Evolutionary conservation across 2,329 filamentous ascomycete genomes (phyloP).

Genomic region (Coleophoma eucalyptorum): DNA sequence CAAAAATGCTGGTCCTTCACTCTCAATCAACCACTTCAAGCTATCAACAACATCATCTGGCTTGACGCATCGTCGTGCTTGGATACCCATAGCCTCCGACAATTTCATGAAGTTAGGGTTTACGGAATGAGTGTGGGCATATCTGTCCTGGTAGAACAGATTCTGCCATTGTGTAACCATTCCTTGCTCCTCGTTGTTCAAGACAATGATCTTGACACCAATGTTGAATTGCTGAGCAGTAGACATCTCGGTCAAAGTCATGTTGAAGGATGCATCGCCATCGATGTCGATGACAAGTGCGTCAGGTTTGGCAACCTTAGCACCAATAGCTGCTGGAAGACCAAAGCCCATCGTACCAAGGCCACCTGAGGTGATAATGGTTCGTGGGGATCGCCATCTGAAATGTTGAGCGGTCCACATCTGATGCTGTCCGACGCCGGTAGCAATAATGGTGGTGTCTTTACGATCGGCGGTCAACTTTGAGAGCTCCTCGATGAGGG

Average conservation of each 20-base stretch:
- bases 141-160: slow-evolving; percentile 94
- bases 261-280: slow-evolving; percentile 97
- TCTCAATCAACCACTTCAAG: slow-evolving; percentile 84
- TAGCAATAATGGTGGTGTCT: slow-evolving; percentile 81
- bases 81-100: slow-evolving; percentile 84
- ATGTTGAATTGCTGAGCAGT: slow-evolving; percentile 96
- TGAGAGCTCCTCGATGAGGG: slow-evolving; percentile 85
- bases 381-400: slow-evolving; percentile 86
- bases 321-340: slow-evolving; percentile 90
- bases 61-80: slow-evolving; percentile 67
- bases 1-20: slow-evolving; percentile 86
- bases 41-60: slow-evolving; percentile 73
- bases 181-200: slow-evolving; percentile 97
- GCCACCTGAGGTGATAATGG: slow-evolving; percentile 95
- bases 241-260: slow-evolving; percentile 94
- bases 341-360: slow-evolving; percentile 96
- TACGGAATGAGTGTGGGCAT: slow-evolving; percentile 84
- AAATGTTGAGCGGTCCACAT: slow-evolving; percentile 99
- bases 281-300: slow-evolving; percentile 82
- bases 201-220: slow-evolving; percentile 86
- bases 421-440: slow-evolving; percentile 95
- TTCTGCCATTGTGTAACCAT: slow-evolving; percentile 99
- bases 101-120: slow-evolving; percentile 98
- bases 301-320: slow-evolving; percentile 73
- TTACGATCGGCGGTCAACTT: slow-evolving; percentile 78